These are phyloP conservation scores for Tricholoma terreum DNA, from an alignment of 768 basidiomycete genomes.

Conservation along the genomic window DNA sequence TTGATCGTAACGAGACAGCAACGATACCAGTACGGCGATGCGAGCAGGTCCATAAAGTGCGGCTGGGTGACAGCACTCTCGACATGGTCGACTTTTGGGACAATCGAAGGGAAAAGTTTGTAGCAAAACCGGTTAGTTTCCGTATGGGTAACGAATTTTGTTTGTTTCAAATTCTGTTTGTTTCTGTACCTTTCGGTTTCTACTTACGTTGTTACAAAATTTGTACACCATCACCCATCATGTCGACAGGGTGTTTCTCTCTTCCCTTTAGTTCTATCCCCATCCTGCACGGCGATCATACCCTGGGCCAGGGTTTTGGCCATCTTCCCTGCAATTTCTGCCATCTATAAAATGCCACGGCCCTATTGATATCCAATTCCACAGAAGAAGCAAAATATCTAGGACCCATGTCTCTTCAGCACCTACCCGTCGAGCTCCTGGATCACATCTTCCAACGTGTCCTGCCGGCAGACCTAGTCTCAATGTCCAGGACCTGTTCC, in stretches of 20 bases:
- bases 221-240: slow-evolving; percentile 15
- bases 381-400: no score
- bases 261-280: slow-evolving; percentile 18
- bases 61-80: no score
- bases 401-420: slow-evolving; percentile 41
- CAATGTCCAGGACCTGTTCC: slow-evolving; percentile 44
- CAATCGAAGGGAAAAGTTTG: no score
- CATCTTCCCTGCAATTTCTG: slow-evolving; percentile 18
- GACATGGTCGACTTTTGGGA: no score
- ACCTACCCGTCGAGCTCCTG: slow-evolving; percentile 62
- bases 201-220: no score
- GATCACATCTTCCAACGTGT: slow-evolving; percentile 43
- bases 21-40: not conserved
- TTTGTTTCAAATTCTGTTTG: not conserved
- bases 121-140: not conserved
- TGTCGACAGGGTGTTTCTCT: slow-evolving; percentile 24
- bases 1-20: slow-evolving; percentile 9
- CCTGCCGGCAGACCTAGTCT: slow-evolving; percentile 38
- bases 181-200: not conserved
- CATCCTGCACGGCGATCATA: slow-evolving; percentile 38
- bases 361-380: slow-evolving; percentile 10
- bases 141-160: no score
- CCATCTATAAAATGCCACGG: slow-evolving; percentile 12
- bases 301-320: slow-evolving; percentile 24
- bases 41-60: not conserved